phyloP scores from a whole-genome alignment of 345 rosid species.

The Pseudoturritis turrita region DNA sequence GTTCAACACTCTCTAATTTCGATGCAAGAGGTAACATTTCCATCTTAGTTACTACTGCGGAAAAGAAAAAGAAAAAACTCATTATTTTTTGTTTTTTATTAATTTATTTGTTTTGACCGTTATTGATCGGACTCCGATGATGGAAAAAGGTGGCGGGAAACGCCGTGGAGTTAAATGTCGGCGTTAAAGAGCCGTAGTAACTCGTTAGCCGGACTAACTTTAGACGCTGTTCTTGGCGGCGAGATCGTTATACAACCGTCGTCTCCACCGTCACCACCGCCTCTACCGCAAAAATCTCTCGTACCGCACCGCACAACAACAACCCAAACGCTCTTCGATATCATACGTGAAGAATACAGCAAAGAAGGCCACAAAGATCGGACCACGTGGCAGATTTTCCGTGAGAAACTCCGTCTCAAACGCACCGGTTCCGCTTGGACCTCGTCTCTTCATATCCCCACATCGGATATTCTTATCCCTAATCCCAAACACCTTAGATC shows the following conservation, averaged over 20 bases:
- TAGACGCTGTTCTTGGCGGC: slow-evolving; percentile 40
- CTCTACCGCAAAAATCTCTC: not conserved
- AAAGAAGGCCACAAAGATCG: slow-evolving; percentile 45
- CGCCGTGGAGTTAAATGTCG: slow-evolving; percentile 40
- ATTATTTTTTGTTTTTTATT: not conserved
- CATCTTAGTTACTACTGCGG: not conserved
- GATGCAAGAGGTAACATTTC: slow-evolving; percentile 28
- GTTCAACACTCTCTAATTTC: slow-evolving; percentile 14
- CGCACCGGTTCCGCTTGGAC: slow-evolving; percentile 70
- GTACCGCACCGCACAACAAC: slow-evolving; percentile 27
- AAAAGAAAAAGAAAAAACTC: not conserved
- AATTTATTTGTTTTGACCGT: not conserved
- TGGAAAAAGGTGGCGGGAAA: slow-evolving; percentile 18
- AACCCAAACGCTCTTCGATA: slow-evolving; percentile 54
- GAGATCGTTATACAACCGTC: slow-evolving; percentile 25
- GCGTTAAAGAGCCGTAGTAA: slow-evolving; percentile 43
- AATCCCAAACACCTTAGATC: slow-evolving; percentile 31
- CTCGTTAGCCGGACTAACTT: slow-evolving; percentile 35
- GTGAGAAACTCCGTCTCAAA: slow-evolving; percentile 63
- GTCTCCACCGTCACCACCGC: slow-evolving; percentile 21
- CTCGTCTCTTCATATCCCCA: slow-evolving; percentile 46
- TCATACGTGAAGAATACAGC: slow-evolving; percentile 54
- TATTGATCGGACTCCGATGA: not conserved
- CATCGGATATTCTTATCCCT: slow-evolving; percentile 50
- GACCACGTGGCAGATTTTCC: slow-evolving; percentile 72